Conservation (phyloP, 1,284 basidiomycete species). For the Ganoderma lingzhi region DNA sequence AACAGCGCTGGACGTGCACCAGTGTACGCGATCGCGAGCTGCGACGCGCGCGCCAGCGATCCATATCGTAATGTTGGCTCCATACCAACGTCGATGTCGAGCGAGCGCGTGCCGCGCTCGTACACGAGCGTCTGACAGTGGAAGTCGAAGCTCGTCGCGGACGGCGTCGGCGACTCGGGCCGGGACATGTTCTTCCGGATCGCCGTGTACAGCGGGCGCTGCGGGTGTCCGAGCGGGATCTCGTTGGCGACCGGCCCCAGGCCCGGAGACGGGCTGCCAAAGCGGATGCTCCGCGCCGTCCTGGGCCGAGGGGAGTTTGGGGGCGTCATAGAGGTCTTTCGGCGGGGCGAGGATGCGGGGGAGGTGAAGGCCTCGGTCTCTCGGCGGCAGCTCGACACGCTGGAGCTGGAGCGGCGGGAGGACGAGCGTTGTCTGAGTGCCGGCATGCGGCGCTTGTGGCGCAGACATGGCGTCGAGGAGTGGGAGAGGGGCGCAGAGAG, state of each 20-base stretch:
- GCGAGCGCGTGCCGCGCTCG: conserved; percentile 31
- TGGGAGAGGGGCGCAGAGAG: conserved; percentile 4
- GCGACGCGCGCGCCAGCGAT: conserved; percentile 27
- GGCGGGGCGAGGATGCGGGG: conserved; percentile 8
- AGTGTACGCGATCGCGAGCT: conserved; percentile 8
- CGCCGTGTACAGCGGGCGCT: conserved; percentile 67
- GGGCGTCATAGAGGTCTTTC: conserved; percentile 24
- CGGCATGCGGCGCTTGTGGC: conserved; percentile 48
- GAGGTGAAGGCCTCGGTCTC: conserved; percentile 12
- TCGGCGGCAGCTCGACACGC: conserved; percentile 22
- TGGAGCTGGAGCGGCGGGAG: conserved; percentile 41
- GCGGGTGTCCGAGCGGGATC: conserved; percentile 36
- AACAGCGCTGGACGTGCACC: conserved; percentile 24
- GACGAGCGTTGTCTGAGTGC: conserved; percentile 49
- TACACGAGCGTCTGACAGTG: conserved; percentile 17
- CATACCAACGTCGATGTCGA: conserved; percentile 27
- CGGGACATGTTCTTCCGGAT: conserved; percentile 66
- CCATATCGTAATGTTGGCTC: conserved; percentile 23
- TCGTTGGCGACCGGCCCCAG: conserved; percentile 8
- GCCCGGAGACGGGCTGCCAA: conserved; percentile 20
- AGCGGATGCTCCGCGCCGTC: conserved; percentile 24
- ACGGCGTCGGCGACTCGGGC: conserved; percentile 44
- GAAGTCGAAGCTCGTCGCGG: conserved; percentile 24
- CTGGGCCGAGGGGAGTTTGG: conserved; percentile 23
- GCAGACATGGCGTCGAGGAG: conserved; percentile 44